Conservation (phyloP, 2,329 filamentous ascomycete genomes). For the Phialophora tarda region DNA sequence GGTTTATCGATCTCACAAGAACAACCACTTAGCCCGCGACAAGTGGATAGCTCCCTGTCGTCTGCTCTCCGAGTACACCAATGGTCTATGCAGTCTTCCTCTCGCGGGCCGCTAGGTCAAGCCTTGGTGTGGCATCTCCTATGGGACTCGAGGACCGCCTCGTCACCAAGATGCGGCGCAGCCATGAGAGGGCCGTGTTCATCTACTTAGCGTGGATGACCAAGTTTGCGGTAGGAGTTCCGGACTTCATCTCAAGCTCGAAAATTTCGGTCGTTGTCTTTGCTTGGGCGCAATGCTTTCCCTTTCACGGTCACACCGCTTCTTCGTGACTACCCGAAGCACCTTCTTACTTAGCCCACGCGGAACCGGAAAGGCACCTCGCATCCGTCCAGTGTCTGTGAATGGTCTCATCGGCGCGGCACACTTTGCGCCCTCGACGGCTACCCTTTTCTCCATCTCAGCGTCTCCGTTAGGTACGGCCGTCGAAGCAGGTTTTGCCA, state of each 20-base stretch:
- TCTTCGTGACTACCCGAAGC: not conserved
- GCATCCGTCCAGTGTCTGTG: not conserved
- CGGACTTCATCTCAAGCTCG: slow-evolving; percentile 2
- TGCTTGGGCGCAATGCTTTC: not conserved
- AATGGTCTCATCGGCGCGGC: not conserved
- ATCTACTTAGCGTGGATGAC: not conserved
- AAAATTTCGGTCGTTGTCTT: not conserved
- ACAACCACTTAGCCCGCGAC: not conserved
- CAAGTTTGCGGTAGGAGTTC: not conserved
- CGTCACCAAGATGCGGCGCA: not conserved
- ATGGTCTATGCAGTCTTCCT: not conserved
- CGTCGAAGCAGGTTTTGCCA: not conserved
- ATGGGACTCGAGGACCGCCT: not conserved
- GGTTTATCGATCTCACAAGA: not conserved
- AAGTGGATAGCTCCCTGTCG: not conserved
- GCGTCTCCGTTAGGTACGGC: not conserved
- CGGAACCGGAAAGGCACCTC: not conserved
- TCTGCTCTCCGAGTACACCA: not conserved
- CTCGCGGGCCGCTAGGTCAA: not conserved
- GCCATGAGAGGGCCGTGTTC: not conserved
- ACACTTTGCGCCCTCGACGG: not conserved
- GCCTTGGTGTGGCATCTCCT: not conserved
- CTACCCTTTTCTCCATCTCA: not conserved
- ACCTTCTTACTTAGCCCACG: not conserved
- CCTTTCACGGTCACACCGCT: not conserved